A percentile compares a stretch with the other conserved stretches of the same genome.
phyloP scores from a whole-genome alignment of 768 basidiomycete genomes.

The Lentinula aciculospora region DNA sequence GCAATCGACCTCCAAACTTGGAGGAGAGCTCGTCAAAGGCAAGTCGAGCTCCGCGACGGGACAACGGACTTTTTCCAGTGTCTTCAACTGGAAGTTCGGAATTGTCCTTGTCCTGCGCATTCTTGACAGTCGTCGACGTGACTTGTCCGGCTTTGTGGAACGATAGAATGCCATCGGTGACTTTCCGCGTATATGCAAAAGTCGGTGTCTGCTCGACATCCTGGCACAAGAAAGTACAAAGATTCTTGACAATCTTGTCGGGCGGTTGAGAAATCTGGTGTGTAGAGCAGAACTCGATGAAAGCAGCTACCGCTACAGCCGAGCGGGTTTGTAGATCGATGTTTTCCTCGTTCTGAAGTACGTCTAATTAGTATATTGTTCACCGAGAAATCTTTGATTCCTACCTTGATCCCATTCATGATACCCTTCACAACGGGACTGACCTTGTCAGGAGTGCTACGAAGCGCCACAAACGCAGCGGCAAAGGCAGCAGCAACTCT shows the following conservation, averaged over 20 bases:
- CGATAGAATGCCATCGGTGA: constrained; percentile 71
- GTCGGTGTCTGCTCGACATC: constrained; percentile 88
- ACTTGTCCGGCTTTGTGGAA: constrained; percentile 41
- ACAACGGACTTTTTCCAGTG: constrained; percentile 57
- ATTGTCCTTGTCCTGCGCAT: constrained; percentile 36
- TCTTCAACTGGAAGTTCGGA: constrained; percentile 42
- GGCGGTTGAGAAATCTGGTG: constrained; percentile 77
- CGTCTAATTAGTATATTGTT: neutral
- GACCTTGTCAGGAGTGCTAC: constrained; percentile 85
- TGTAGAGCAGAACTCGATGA: constrained; percentile 79
- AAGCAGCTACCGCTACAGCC: constrained; percentile 79
- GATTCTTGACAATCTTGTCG: constrained; percentile 95
- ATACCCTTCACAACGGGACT: constrained; percentile 95
- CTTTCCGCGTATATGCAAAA: constrained; percentile 63
- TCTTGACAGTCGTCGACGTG: constrained; percentile 22
- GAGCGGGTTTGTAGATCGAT: constrained; percentile 83
- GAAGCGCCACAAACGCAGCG: constrained; percentile 84
- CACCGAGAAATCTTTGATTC: constrained; percentile 9
- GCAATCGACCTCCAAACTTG: constrained; percentile 66
- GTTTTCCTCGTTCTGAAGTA: constrained; percentile 76
- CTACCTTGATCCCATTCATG: constrained; percentile 95
- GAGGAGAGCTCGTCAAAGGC: constrained; percentile 77
- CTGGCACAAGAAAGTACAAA: constrained; percentile 94
- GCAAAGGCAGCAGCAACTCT: constrained; percentile 89
- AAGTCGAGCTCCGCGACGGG: constrained; percentile 78